Evolutionary conservation across 2,329 filamentous ascomycete species (phyloP).

Genomic region (Aspergillus tamarii): DNA sequence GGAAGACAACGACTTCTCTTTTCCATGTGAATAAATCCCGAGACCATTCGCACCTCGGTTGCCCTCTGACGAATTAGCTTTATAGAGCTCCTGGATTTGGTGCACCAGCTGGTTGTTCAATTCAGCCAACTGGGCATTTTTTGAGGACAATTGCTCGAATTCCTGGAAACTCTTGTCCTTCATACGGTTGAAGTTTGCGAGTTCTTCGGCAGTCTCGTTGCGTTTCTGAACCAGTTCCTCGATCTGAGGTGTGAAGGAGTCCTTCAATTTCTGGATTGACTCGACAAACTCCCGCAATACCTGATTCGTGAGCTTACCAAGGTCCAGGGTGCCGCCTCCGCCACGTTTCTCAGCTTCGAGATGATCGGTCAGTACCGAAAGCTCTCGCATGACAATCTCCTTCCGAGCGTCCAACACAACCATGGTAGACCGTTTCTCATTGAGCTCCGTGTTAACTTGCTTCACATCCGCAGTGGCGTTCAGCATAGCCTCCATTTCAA

Average conservation of each 20-base stretch:
- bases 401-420: slow-evolving; percentile 91
- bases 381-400: slow-evolving; percentile 90
- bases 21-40: slow-evolving; percentile 63
- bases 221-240: slow-evolving; percentile 89
- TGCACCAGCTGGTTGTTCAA: slow-evolving; percentile 95
- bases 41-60: slow-evolving; percentile 54
- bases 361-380: slow-evolving; percentile 87
- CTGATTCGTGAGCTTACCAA: slow-evolving; percentile 68
- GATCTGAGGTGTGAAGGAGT: slow-evolving; percentile 73
- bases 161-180: slow-evolving; percentile 93
- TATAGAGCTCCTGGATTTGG: slow-evolving; percentile 91
- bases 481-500: slow-evolving; percentile 69
- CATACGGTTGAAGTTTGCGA: slow-evolving; percentile 77
- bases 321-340: slow-evolving; percentile 75
- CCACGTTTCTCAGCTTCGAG: slow-evolving; percentile 84
- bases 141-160: slow-evolving; percentile 90
- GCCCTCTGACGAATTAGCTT: slow-evolving; percentile 60
- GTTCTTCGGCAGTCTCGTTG: slow-evolving; percentile 82
- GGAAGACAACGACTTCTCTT: slow-evolving; percentile 53
- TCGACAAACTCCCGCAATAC: slow-evolving; percentile 66
- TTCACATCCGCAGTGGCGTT: slow-evolving; percentile 66
- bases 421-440: slow-evolving; percentile 94
- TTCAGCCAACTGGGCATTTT: slow-evolving; percentile 91
- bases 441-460: slow-evolving; percentile 81
- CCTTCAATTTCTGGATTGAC: slow-evolving; percentile 71